Base-by-base conservation (phyloP, 495 filamentous ascomycete species). In the Trichocladium uniseriatum region DNA sequence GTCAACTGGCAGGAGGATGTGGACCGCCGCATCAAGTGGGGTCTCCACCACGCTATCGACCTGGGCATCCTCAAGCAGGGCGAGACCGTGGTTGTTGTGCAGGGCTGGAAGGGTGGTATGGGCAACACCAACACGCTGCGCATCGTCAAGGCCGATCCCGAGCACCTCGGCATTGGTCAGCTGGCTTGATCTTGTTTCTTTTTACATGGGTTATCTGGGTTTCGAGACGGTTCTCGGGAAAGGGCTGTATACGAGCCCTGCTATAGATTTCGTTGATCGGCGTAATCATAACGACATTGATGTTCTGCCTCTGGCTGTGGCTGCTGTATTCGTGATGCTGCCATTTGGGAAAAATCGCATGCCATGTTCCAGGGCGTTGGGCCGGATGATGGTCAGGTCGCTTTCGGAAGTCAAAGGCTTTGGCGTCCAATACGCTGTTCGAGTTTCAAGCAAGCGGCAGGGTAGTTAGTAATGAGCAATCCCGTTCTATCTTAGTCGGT, bases 1-100 rank as follows among this genome's bases (percentile, higher is more conserved):
- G 82, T 82, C 60, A 83, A 90, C 65, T 98, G 92, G 92, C 94
- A 98, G 72, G 88, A 96, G 73, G 94, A 98, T 70, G 92, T 98
- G 56, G 92, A 98, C 73, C 78, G 83, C 61, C 87, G 92, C 60
- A 85, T 97, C 57, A 92, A 87, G 74, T 98, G 91, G 91, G 94
- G 85, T 67, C 84, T 97, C 64, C 65, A 68, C 60, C 79, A 87
- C 61, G 92, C 88, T 55, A 81, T 94, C 56, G 79, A 81, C 63
- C 81, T 98, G 48, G 84, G 86, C 48, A 78, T 96, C 49, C 75
- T 98, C 58, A 77, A 74, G 60, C 79, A 85, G 67, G 89, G 83
- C 48, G 89, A 94, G 62, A 80, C 79, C 53, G 85, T 97, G 32
- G 82, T 97, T 52, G 94, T 94, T 60, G 90, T 98, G 20, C 92